Percentiles rank a stretch among this genome's conserved stretches.
Conservation (phyloP, 2,329 filamentous ascomycete species). For the Dothideomycetes sp. region DNA sequence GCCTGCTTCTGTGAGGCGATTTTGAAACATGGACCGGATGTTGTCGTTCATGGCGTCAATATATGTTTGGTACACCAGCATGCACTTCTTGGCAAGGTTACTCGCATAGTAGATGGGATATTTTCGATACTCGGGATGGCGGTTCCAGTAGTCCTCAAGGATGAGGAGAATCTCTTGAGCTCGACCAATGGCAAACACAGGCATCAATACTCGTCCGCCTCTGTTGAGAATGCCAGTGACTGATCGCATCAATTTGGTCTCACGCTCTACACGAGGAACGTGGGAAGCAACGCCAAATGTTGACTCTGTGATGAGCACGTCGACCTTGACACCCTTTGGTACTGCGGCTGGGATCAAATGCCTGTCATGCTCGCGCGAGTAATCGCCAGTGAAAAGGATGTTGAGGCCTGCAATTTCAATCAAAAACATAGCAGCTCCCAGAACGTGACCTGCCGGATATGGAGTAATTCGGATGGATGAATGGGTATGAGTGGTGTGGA, state of each 20-base stretch:
- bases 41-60: constrained; percentile 99
- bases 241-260: constrained; percentile 89
- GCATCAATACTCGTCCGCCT: constrained; percentile 84
- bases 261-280: constrained; percentile 78
- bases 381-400: constrained; percentile 95
- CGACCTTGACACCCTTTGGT: constrained; percentile 78
- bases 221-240: constrained; percentile 85
- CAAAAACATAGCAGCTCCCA: constrained; percentile 95
- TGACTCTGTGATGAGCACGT: constrained; percentile 93
- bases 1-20: constrained; percentile 77
- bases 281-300: constrained; percentile 95
- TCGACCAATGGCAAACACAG: constrained; percentile 86
- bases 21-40: constrained; percentile 88
- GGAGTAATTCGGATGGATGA: constrained; percentile 94
- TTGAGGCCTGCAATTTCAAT: constrained; percentile 95
- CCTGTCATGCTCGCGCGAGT: constrained; percentile 88
- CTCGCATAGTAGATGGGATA: constrained; percentile 96
- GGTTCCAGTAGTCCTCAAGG: constrained; percentile 91
- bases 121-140: constrained; percentile 78
- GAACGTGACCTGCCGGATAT: constrained; percentile 93
- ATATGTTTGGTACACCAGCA: constrained; percentile 98
- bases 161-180: constrained; percentile 92
- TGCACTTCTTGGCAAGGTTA: constrained; percentile 89
- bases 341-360: constrained; percentile 92
- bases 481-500: constrained; percentile 94